Conservation (phyloP, 805 yeast genomes). For the Huiozyma sinensis region DNA sequence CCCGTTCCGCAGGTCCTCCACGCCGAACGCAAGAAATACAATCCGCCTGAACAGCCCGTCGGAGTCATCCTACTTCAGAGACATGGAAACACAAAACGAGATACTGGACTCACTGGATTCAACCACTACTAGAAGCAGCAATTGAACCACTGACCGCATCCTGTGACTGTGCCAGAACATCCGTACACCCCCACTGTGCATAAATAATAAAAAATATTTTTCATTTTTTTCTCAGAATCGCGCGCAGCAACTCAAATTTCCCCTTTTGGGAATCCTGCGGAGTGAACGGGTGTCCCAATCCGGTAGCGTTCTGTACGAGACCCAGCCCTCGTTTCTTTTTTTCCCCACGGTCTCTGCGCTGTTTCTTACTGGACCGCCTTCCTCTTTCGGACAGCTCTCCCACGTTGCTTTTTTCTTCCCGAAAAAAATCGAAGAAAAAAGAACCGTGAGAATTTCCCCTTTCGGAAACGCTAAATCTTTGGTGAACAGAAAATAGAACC, state of each 20-base stretch:
- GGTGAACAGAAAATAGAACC: neutral
- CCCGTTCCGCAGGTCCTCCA: neutral
- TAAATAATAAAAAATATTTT: neutral
- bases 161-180: neutral
- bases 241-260: no score
- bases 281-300: no score
- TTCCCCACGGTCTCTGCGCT: no score
- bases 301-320: no score
- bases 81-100: constrained; percentile 33
- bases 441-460: neutral
- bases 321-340: no score
- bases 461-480: neutral
- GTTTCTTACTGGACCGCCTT: no score
- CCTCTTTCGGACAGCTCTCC: no score
- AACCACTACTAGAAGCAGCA: neutral
- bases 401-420: no score
- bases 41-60: constrained; percentile 2
- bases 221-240: no score
- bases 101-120: constrained; percentile 28
- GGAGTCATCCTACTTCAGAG: constrained; percentile 24
- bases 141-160: neutral
- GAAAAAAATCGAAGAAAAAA: neutral
- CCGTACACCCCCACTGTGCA: neutral
- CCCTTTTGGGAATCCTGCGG: no score
- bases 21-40: neutral